Evolutionary conservation across 2,329 filamentous ascomycete species (phyloP).

Genomic region (Aspergillus latus): DNA sequence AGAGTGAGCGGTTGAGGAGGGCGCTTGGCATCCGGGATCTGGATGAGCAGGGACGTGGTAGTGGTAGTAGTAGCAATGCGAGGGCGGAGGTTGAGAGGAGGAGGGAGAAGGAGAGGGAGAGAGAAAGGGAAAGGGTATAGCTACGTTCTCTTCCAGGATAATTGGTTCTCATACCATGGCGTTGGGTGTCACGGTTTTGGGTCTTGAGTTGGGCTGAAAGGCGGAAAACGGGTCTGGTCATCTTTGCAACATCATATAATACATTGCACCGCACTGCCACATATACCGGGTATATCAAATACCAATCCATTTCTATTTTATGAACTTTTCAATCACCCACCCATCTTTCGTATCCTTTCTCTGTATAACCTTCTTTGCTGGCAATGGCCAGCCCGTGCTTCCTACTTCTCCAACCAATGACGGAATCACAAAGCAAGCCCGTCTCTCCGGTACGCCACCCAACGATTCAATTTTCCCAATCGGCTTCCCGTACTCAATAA

Average conservation of each 20-base stretch:
- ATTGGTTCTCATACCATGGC: background rate
- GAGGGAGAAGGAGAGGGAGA: slow-evolving; percentile 17
- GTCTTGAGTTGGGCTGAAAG: background rate
- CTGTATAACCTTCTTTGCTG: slow-evolving; percentile 81
- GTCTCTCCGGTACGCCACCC: slow-evolving; percentile 49
- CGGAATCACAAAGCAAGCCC: slow-evolving; percentile 82
- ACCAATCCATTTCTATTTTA: slow-evolving; percentile 26
- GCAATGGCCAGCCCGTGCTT: slow-evolving; percentile 77
- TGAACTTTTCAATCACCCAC: slow-evolving; percentile 68
- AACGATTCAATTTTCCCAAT: slow-evolving; percentile 72
- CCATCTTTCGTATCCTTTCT: slow-evolving; percentile 68
- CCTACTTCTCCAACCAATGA: slow-evolving; percentile 69
- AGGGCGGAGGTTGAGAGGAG: slow-evolving; percentile 14
- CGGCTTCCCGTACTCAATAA: slow-evolving; percentile 84
- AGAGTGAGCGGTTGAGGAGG: slow-evolving; percentile 82
- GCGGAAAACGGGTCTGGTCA: background rate
- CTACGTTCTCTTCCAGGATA: background rate
- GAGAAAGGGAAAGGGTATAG: slow-evolving; percentile 15
- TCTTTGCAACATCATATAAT: slow-evolving; percentile 1
- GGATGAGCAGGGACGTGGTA: slow-evolving; percentile 72
- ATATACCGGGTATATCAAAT: slow-evolving; percentile 13
- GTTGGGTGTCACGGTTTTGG: slow-evolving; percentile 3
- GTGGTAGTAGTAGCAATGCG: slow-evolving; percentile 15
- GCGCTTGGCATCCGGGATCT: slow-evolving; percentile 87
- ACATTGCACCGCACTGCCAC: background rate